Evolutionary conservation across 768 basidiomycete genomes (phyloP).

Genomic region (Astraeus odoratus): DNA sequence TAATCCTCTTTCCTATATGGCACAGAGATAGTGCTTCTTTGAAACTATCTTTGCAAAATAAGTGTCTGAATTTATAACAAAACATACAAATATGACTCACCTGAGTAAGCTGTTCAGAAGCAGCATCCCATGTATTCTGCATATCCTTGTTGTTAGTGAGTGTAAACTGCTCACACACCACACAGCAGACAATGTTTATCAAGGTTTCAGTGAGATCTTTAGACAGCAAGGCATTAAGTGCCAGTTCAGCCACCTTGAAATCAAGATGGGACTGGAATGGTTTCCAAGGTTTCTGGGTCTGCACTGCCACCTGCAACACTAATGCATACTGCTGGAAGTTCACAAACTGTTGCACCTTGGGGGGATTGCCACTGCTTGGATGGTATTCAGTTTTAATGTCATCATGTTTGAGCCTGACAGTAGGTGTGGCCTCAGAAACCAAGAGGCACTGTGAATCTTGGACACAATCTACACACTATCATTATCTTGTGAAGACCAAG

Average conservation of each 20-base stretch:
- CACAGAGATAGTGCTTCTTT: not conserved
- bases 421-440: too few relatives aligned
- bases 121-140: not conserved
- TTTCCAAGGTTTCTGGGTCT: constrained; percentile 2
- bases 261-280: constrained; percentile 4
- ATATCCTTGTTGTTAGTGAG: not conserved
- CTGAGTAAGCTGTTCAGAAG: not conserved
- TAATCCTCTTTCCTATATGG: not conserved
- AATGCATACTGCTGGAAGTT: not conserved
- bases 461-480: too few relatives aligned
- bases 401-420: not conserved
- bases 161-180: not conserved
- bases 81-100: not conserved
- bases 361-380: constrained; percentile 1
- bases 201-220: not conserved
- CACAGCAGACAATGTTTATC: not conserved
- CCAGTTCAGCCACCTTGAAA: constrained; percentile 5
- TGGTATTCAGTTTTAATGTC: constrained; percentile 8
- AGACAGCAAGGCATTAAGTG: not conserved
- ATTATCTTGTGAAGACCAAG: too few relatives aligned
- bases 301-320: too few relatives aligned
- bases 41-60: not conserved
- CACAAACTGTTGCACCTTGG: constrained; percentile 1
- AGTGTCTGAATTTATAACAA: not conserved
- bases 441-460: too few relatives aligned